These are phyloP conservation scores for Penicillium sp. DNA, from an alignment of 2,329 filamentous ascomycete species.

Conservation along the genomic window DNA sequence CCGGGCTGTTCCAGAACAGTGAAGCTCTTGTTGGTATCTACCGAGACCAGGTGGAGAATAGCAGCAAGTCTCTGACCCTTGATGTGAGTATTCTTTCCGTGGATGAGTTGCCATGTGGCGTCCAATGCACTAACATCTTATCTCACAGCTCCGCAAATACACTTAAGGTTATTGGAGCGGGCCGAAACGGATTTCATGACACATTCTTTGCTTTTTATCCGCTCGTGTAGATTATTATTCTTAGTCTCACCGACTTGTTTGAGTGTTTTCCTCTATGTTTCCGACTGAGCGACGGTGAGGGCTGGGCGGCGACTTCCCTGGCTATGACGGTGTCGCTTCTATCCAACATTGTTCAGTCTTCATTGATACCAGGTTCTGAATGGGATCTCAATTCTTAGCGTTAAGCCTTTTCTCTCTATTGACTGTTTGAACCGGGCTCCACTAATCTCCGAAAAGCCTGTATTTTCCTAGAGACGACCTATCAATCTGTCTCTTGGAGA, in stretches of 20 bases:
- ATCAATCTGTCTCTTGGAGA: no score
- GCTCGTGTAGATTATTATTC: conserved; percentile 31
- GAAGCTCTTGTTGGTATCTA: conserved; percentile 96
- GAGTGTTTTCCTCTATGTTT: conserved; percentile 1
- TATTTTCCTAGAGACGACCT: no score
- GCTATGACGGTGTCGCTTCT: conserved; percentile 2
- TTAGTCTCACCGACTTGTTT: not conserved
- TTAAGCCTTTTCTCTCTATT: no score
- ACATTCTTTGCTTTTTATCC: conserved; percentile 15
- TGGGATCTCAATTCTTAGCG: not conserved
- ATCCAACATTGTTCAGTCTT: conserved; percentile 10
- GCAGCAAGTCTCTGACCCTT: conserved; percentile 84
- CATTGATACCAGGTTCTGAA: conserved; percentile 20
- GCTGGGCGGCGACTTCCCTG: not conserved
- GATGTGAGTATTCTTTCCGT: conserved; percentile 70
- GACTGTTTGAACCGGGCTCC: no score
- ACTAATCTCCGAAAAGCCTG: no score
- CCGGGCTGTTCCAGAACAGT: conserved; percentile 91
- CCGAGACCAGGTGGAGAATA: conserved; percentile 91
- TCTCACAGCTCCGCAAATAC: conserved; percentile 39
- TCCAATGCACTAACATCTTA: conserved; percentile 11
- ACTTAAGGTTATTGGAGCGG: conserved; percentile 21
- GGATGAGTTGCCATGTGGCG: not conserved
- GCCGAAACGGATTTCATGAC: conserved; percentile 20
- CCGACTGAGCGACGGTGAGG: not conserved